Base-by-base conservation (phyloP, 805 yeast genomes). In the Barnettozyma pratensis region DNA sequence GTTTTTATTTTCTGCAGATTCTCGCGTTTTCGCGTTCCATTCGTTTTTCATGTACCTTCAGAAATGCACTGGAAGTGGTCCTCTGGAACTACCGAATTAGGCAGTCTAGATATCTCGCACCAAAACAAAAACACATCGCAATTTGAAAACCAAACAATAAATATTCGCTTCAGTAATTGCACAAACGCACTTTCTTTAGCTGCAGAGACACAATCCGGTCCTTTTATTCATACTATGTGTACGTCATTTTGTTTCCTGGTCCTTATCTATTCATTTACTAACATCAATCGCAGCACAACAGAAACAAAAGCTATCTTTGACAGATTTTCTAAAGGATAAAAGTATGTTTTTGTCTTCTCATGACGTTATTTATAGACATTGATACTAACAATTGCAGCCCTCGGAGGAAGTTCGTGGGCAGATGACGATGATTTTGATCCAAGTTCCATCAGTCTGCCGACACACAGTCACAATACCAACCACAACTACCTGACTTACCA, bases 401-500 rank as follows among this genome's bases (percentile, higher is more conserved):
- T 55, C 8, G 59, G 57, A 4, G 81, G 80, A 12, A 75, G 76
- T 29, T 76, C 81, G 7, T 82, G 88, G 88, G 87, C 86, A 14
- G 87, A 82, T 39, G 49, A 47, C 56, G 87, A 79, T 60, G 86
- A 81, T 58, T 79, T 82, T 48, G 88, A 82, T 59, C 68, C 81
- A 65, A 74, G 75, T 39, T 75, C 84, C 36, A 79, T 81, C 55
- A 77, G 79, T 38, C 76, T 78, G 9, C 75, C 78, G 29, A 62
- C 47, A 34, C 54, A 52, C 11, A 44, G 46, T 26, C 46, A 50
- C 27, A 42, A 37, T 12, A 14, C 44, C 5, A 38, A 42, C 27
- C 44, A 47, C 25, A 37, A 52, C 39, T 38, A 37, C n/a, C 39
- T 45, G 1, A 37, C 34, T 4, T 49, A 54, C 35, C 42, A 46